Evolutionary conservation across 177 flowering plant genomes (phyloP).

Genomic region (Vitis hybrid): DNA sequence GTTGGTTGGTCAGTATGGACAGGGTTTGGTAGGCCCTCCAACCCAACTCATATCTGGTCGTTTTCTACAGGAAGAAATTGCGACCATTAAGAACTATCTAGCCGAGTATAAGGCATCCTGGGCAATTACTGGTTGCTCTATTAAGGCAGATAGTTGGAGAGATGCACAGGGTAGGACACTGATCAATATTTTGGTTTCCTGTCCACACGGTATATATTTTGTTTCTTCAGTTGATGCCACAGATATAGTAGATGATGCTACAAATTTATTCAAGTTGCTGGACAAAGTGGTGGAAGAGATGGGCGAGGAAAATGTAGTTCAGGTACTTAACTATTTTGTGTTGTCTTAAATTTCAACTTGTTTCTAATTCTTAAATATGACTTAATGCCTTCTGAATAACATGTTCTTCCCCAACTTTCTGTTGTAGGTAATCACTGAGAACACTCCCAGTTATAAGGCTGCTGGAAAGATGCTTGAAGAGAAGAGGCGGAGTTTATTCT

Average conservation of each 20-base stretch:
- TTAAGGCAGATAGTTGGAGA: slow-evolving; percentile 88
- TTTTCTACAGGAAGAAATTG: slow-evolving; percentile 73
- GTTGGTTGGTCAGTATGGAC: slow-evolving; percentile 75
- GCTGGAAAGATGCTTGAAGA: slow-evolving; percentile 86
- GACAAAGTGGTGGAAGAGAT: slow-evolving; percentile 87
- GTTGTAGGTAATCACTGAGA: slow-evolving; percentile 70
- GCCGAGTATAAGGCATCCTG: slow-evolving; percentile 70
- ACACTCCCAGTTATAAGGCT: slow-evolving; percentile 58
- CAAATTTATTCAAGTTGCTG: slow-evolving; percentile 58
- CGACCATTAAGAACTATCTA: slow-evolving; percentile 46
- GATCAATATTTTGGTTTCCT: slow-evolving; percentile 76
- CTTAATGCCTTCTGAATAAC: not conserved
- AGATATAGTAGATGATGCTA: slow-evolving; percentile 63
- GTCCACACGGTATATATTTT: slow-evolving; percentile 80
- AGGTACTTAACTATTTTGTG: slow-evolving; percentile 41
- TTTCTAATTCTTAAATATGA: slow-evolving; percentile 4
- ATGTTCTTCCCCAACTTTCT: not conserved
- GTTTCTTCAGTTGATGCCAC: slow-evolving; percentile 80
- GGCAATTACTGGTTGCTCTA: slow-evolving; percentile 78
- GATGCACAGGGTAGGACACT: slow-evolving; percentile 64
- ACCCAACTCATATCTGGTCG: slow-evolving; percentile 62
- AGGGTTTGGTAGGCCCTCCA: slow-evolving; percentile 54
- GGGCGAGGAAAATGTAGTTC: slow-evolving; percentile 91
- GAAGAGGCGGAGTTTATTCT: slow-evolving; percentile 70
- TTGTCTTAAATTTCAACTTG: slow-evolving; percentile 3